Evolutionary conservation across 139 green algal species (phyloP).

Genomic region (Chlamydomonas applanata): DNA sequence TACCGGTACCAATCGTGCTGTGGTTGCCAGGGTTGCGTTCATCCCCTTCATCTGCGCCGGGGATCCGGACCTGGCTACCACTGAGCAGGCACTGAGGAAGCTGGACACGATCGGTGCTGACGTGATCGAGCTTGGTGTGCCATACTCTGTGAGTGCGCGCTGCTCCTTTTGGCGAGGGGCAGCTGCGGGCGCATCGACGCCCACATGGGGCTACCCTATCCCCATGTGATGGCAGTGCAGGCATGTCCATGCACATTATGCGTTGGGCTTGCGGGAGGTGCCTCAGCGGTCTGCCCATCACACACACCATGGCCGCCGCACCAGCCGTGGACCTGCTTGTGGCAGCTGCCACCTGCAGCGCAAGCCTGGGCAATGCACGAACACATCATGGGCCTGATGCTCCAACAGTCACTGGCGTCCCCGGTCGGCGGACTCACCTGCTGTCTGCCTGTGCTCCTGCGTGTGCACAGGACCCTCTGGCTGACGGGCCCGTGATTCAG

Average conservation of each 20-base stretch:
- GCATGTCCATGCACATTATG: neutral
- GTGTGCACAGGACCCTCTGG: constrained; percentile 88
- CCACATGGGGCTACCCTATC: neutral
- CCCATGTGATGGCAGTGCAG: neutral
- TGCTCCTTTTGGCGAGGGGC: too few species aligned
- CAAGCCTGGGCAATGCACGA: too few species aligned
- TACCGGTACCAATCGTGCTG: neutral
- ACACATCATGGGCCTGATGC: too few species aligned
- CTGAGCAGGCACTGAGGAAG: constrained; percentile 69
- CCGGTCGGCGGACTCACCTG: too few species aligned
- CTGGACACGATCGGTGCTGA: constrained; percentile 81
- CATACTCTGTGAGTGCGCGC: constrained; percentile 48
- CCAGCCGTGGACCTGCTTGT: too few species aligned
- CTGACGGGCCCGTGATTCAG: constrained; percentile 95
- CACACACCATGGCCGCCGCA: too few species aligned
- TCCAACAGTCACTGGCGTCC: too few species aligned
- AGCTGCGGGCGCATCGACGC: too few species aligned
- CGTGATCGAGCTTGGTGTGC: constrained; percentile 97
- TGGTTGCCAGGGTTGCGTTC: constrained; percentile 70
- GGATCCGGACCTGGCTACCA: constrained; percentile 91
- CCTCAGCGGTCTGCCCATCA: too few species aligned
- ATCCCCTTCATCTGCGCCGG: constrained; percentile 95
- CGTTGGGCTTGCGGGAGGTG: too few species aligned
- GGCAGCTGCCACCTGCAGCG: too few species aligned
- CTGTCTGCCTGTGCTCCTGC: too few species aligned